Evolutionary conservation across 1,284 basidiomycete genomes (phyloP), one percentile per base, ranked within the genome.

Genomic region (Trametes versicolor): DNA sequence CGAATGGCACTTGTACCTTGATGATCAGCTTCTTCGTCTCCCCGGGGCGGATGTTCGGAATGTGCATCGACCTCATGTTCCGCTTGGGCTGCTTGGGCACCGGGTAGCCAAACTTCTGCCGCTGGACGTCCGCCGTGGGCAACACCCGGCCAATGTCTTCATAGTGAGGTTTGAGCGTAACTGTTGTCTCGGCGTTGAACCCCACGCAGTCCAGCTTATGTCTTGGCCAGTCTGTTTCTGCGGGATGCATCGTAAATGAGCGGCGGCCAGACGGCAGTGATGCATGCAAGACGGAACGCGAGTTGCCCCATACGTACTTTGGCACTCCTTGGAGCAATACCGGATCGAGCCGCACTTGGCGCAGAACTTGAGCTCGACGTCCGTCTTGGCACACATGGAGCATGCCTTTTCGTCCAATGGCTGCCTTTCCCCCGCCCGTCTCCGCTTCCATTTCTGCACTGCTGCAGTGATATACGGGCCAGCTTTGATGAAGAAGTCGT

Each of bases 241-340:
- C n/a, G 36, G 29, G 32, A 19, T n/a, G 17, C 7, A 8, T 12
- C 6, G 8, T 37, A 0, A 8, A 36, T 21, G 19, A 23, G 34
- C 9, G n/a, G 51, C 34, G 13, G 19, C 19, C 23, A 25, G 45
- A 23, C 15, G 45, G n/a, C n/a, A n/a, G n/a, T n/a, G n/a, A n/a
- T n/a, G n/a, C n/a, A n/a, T n/a, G n/a, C n/a, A n/a, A n/a, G n/a
- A n/a, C n/a, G n/a, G n/a, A n/a, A n/a, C n/a, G n/a, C n/a, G n/a
- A n/a, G n/a, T n/a, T n/a, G n/a, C n/a, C n/a, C n/a, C n/a, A 10
- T 27, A 77, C 83, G 12, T 66, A 86, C 86, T 73, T 74, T 88
- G 87, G 67, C 87, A 88, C 27, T 78, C 80, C 1, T 74, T 68
- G 7, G 84, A 86, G 63, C 87, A 89, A 65, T 86, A 88, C 36